These are phyloP conservation scores for Graphilbum fragrans DNA, from an alignment of 2,329 filamentous ascomycete genomes.

Conservation along the genomic window DNA sequence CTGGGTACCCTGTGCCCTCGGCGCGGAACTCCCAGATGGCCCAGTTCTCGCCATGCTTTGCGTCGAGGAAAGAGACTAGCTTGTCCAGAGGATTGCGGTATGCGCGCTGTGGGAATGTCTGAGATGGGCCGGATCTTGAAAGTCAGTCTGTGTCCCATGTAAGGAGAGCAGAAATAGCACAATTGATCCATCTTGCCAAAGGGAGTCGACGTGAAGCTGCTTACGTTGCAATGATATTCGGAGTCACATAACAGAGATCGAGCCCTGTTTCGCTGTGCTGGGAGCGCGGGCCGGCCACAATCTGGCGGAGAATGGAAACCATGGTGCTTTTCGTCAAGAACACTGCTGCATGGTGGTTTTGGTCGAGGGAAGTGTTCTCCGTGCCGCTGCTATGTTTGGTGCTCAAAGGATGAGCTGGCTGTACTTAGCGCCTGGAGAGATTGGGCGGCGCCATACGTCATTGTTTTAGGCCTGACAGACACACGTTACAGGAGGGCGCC, in stretches of 20 bases:
- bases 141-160: background rate
- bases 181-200: background rate
- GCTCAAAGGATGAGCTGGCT: no score
- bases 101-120: slow-evolving; percentile 78
- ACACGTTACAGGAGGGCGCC: no score
- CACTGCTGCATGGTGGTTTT: no score
- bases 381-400: no score
- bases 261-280: slow-evolving; percentile 79
- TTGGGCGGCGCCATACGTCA: no score
- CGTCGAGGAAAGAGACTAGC: slow-evolving; percentile 78
- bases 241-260: slow-evolving; percentile 91
- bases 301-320: slow-evolving; percentile 75
- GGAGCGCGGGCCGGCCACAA: slow-evolving; percentile 77
- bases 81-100: slow-evolving; percentile 89
- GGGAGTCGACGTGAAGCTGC: background rate
- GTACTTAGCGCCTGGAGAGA: no score
- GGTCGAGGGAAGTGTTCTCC: no score
- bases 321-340: slow-evolving; percentile 20
- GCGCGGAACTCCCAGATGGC: slow-evolving; percentile 96
- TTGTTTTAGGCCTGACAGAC: no score
- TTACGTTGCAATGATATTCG: slow-evolving; percentile 56
- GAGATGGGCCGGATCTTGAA: slow-evolving; percentile 74
- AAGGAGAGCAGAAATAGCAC: background rate
- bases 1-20: slow-evolving; percentile 91
- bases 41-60: slow-evolving; percentile 75